These are phyloP conservation scores for Colletotrichum sansevieriae DNA, from an alignment of 2,329 filamentous ascomycete species.

Conservation along the genomic window DNA sequence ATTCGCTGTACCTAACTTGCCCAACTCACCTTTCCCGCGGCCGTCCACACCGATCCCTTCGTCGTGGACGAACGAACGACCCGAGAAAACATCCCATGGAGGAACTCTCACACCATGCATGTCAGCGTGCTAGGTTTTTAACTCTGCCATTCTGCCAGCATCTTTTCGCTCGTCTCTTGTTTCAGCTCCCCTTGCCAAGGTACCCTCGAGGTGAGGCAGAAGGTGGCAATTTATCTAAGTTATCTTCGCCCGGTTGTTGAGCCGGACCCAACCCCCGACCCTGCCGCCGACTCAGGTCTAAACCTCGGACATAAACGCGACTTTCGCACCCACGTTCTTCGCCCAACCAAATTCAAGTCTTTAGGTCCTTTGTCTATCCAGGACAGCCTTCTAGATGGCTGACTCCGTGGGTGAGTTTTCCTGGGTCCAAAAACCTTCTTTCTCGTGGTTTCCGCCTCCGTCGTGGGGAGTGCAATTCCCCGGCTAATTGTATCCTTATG, in stretches of 20 bases:
- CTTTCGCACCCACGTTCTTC: conserved; percentile 13
- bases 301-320: conserved; percentile 33
- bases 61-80: conserved; percentile 22
- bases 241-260: conserved; percentile 30
- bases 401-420: conserved; percentile 55
- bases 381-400: conserved; percentile 49
- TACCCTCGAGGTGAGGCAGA: conserved; percentile 28
- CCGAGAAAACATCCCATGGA: conserved; percentile 28
- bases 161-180: conserved; percentile 11
- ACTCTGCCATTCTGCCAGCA: conserved; percentile 27
- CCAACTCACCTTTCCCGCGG: conserved; percentile 23
- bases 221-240: conserved; percentile 26
- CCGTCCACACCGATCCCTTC: conserved; percentile 12
- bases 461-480: conserved; percentile 44
- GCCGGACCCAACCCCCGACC: conserved; percentile 32
- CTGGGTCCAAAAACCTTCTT: conserved; percentile 34
- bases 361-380: conserved; percentile 13
- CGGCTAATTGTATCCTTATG: conserved; percentile 39
- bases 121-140: conserved; percentile 34
- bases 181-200: conserved; percentile 27
- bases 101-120: conserved; percentile 39
- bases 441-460: conserved; percentile 21
- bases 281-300: conserved; percentile 29
- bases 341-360: conserved; percentile 1
- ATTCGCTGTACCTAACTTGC: conserved; percentile 12